Conservation (phyloP, 345 rosid genomes). For the Salix koriyanagi region DNA sequence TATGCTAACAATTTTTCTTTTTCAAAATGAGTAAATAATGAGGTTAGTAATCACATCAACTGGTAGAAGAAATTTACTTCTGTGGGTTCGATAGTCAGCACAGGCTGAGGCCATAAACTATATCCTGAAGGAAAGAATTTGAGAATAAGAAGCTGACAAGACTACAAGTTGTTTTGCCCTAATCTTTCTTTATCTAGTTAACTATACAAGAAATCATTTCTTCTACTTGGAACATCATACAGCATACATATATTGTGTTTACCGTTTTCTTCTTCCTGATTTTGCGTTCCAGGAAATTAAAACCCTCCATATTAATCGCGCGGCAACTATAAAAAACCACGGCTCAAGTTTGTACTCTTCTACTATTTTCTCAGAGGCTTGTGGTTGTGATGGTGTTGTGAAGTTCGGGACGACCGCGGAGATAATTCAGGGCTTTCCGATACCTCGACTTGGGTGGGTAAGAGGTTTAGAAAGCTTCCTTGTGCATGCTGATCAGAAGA, state of each 20-base stretch:
- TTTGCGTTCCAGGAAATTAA: not conserved
- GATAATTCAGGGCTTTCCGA: slow-evolving; percentile 27
- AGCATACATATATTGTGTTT: not conserved
- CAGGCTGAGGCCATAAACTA: not conserved
- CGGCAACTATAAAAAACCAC: not conserved
- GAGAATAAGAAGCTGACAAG: too few relatives aligned
- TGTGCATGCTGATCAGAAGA: slow-evolving; percentile 45
- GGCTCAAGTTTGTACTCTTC: not conserved
- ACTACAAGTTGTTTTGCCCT: too few relatives aligned
- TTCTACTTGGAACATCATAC: not conserved
- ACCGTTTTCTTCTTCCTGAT: not conserved
- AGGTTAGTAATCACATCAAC: not conserved
- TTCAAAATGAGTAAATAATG: not conserved
- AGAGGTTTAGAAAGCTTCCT: slow-evolving; percentile 74
- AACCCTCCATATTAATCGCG: not conserved
- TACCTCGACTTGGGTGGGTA: slow-evolving; percentile 59
- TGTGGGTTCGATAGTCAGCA: not conserved
- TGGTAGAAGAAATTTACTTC: not conserved
- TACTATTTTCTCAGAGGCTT: not conserved
- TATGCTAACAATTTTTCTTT: too few relatives aligned
- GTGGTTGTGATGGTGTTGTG: not conserved
- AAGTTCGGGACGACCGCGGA: not conserved
- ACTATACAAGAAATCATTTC: too few relatives aligned
- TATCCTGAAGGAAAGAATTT: too few relatives aligned
- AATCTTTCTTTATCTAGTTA: too few relatives aligned